Percentiles rank a stretch among this genome's conserved stretches.
phyloP scores from a whole-genome alignment of 306 rosid species.

The Casuarina glauca region DNA sequence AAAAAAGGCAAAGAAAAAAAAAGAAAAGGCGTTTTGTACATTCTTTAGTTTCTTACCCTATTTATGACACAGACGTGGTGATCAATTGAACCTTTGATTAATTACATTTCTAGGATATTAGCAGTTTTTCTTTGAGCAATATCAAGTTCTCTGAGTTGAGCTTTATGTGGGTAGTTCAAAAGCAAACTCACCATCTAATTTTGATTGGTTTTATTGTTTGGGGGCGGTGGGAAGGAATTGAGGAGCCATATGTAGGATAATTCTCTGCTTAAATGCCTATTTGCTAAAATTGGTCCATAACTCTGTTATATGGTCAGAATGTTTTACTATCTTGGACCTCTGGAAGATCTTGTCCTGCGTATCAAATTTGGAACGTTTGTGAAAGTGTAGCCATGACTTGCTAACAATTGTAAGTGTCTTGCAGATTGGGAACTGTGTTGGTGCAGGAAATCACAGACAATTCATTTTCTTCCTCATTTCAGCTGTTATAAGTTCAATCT shows the following conservation, averaged over 20 bases:
- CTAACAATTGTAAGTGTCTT: conserved; percentile 27
- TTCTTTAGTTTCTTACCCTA: too few relatives aligned
- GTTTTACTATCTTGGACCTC: neutral
- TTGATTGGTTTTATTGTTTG: too few relatives aligned
- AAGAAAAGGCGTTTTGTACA: too few relatives aligned
- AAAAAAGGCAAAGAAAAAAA: too few relatives aligned
- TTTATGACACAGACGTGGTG: too few relatives aligned
- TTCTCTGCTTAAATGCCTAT: neutral
- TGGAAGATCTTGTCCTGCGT: neutral
- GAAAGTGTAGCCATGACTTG: neutral
- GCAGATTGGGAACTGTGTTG: conserved; percentile 99
- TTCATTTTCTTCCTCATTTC: conserved; percentile 85
- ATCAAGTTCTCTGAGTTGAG: too few relatives aligned
- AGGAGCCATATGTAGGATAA: neutral
- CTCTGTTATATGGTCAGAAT: neutral
- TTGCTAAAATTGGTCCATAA: neutral
- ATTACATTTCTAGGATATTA: too few relatives aligned
- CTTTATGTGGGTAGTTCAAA: too few relatives aligned
- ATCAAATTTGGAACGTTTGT: neutral
- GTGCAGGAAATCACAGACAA: conserved; percentile 83
- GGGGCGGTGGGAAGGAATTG: too few relatives aligned
- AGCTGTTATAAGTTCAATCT: conserved; percentile 62
- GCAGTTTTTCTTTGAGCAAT: too few relatives aligned
- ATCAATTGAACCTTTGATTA: too few relatives aligned
- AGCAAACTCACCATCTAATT: too few relatives aligned